A percentile compares a stretch with the other conserved stretches of the same genome.
Conservation (phyloP, 192 early-diverging fungal species). For the Backusella westeae region DNA sequence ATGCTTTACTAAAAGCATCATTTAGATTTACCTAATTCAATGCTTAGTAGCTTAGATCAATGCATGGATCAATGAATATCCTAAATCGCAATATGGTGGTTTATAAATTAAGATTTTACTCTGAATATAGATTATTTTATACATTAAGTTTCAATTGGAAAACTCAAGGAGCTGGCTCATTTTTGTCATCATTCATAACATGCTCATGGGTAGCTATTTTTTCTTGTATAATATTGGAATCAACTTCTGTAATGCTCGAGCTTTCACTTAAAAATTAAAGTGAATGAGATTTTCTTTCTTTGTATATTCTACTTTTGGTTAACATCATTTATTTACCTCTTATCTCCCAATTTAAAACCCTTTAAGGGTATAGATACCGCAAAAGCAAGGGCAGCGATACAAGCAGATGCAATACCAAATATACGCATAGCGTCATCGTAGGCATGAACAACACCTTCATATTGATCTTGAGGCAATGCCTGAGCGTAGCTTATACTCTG, state of each 20-base stretch:
- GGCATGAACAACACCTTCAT: constrained; percentile 14
- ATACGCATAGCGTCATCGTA: constrained; percentile 16
- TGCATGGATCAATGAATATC: background rate
- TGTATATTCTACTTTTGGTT: background rate
- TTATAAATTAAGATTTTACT: background rate
- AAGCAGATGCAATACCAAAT: background rate
- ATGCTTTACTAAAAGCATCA: no score
- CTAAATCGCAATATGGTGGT: background rate
- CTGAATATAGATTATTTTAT: background rate
- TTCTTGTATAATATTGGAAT: background rate
- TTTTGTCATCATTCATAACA: background rate
- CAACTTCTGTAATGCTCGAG: background rate
- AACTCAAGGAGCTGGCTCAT: background rate
- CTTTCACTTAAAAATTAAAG: background rate
- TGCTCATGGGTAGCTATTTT: background rate
- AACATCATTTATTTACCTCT: background rate
- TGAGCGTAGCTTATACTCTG: constrained; percentile 9
- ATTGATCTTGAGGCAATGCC: constrained; percentile 9
- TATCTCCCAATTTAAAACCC: constrained; percentile 12
- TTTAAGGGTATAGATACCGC: constrained; percentile 12
- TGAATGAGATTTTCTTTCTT: background rate
- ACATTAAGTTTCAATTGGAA: background rate
- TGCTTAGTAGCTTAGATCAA: background rate
- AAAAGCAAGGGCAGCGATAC: constrained; percentile 10
- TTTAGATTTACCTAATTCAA: background rate